phyloP scores from a whole-genome alignment of 306 rosid species.

The Betula pendula region DNA sequence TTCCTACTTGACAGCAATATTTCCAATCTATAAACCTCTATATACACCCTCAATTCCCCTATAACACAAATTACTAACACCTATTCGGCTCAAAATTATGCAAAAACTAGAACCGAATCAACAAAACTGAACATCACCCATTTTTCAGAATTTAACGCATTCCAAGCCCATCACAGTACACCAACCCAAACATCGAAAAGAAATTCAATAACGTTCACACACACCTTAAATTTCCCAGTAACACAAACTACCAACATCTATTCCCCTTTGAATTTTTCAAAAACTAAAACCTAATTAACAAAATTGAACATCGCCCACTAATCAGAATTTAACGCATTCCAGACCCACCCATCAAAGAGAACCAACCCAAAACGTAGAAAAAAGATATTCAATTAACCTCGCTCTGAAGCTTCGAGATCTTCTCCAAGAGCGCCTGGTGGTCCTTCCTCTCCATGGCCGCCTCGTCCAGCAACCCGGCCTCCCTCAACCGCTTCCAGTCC shows the following conservation, averaged over 20 bases:
- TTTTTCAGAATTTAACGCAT: not conserved
- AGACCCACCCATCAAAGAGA: not conserved
- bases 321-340: not conserved
- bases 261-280: not conserved
- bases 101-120: not conserved
- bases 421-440: conserved; percentile 65
- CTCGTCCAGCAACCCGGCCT: conserved; percentile 72
- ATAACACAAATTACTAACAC: not conserved
- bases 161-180: not conserved
- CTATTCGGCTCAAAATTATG: not conserved
- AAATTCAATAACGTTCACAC: conserved; percentile 40
- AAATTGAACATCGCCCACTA: not conserved
- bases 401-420: conserved; percentile 56
- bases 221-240: not conserved
- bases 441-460: conserved; percentile 71
- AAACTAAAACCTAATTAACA: not conserved
- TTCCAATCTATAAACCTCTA: not conserved
- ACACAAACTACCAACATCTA: not conserved
- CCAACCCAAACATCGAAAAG: conserved; percentile 1
- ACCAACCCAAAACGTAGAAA: conserved; percentile 6
- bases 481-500: conserved; percentile 79
- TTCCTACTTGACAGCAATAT: not conserved
- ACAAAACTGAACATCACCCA: not conserved
- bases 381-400: conserved; percentile 47
- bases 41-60: not conserved